Conservation (phyloP, 768 basidiomycete species). For the Macrolepiota albuminosa region DNA sequence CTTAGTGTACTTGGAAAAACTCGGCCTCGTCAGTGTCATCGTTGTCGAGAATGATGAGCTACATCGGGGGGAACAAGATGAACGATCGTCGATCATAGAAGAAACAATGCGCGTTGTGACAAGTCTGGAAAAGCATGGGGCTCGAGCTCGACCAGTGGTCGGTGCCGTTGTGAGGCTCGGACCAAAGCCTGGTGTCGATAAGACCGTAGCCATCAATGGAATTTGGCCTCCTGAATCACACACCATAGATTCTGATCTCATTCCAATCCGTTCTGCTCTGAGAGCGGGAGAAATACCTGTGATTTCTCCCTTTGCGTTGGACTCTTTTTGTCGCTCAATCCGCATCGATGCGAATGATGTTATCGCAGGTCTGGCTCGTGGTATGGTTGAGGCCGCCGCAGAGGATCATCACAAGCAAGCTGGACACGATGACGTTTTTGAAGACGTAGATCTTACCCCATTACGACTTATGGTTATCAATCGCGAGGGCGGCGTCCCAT, state of each 20-base stretch:
- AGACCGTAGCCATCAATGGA: constrained; percentile 23
- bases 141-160: constrained; percentile 82
- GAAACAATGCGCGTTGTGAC: constrained; percentile 85
- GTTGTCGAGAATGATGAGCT: constrained; percentile 88
- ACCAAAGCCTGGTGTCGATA: constrained; percentile 55
- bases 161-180: constrained; percentile 83
- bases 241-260: constrained; percentile 73
- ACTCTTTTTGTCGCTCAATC: constrained; percentile 83
- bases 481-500: constrained; percentile 93
- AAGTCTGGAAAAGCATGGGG: constrained; percentile 80
- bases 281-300: constrained; percentile 95
- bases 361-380: constrained; percentile 79
- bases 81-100: constrained; percentile 60
- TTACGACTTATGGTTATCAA: constrained; percentile 97
- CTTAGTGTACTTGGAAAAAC: constrained; percentile 92
- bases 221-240: constrained; percentile 66
- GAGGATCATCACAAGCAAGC: constrained; percentile 22
- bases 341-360: constrained; percentile 87
- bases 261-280: constrained; percentile 83
- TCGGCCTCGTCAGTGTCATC: constrained; percentile 93
- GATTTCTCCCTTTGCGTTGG: constrained; percentile 87
- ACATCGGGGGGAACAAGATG: constrained; percentile 60
- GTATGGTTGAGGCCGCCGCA: constrained; percentile 64
- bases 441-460: constrained; percentile 81
- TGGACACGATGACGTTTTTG: constrained; percentile 36